Percentiles rank a stretch among this genome's conserved stretches.
These are phyloP conservation scores for Bassia scoparia DNA, from an alignment of 148 eudicot species.

Conservation along the genomic window DNA sequence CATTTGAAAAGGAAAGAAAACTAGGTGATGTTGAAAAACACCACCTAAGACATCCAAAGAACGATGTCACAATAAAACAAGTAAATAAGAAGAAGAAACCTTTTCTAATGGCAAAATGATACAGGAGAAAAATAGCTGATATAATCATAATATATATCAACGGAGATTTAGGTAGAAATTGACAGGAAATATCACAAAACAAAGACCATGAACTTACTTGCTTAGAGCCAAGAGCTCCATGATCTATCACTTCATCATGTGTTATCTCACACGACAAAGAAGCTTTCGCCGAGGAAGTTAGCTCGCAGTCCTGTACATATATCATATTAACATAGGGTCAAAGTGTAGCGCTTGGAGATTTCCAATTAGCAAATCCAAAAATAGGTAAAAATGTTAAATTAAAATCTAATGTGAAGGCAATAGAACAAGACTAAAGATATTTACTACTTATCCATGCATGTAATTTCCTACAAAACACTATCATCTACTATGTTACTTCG, in stretches of 20 bases:
- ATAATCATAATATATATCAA: background rate
- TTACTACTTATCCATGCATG: background rate
- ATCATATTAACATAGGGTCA: background rate
- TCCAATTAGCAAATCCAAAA: background rate
- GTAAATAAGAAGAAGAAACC: background rate
- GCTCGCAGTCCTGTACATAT: background rate
- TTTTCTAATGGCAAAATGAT: no score
- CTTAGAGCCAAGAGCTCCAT: background rate
- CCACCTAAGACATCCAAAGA: no score
- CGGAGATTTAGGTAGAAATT: background rate
- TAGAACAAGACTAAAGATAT: background rate
- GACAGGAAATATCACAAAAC: background rate
- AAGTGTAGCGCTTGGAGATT: background rate
- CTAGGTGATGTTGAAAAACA: no score
- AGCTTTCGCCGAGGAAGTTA: background rate
- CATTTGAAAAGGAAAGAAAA: no score
- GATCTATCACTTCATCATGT: background rate
- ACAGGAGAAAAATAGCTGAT: no score
- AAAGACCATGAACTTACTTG: conserved; percentile 13
- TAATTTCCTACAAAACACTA: background rate
- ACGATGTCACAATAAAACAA: no score
- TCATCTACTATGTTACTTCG: no score
- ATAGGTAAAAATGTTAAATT: background rate
- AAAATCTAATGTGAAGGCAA: background rate
- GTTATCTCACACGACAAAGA: background rate